Base-by-base conservation (phyloP, 768 basidiomycete genomes). In the Lentinula lateritia region DNA sequence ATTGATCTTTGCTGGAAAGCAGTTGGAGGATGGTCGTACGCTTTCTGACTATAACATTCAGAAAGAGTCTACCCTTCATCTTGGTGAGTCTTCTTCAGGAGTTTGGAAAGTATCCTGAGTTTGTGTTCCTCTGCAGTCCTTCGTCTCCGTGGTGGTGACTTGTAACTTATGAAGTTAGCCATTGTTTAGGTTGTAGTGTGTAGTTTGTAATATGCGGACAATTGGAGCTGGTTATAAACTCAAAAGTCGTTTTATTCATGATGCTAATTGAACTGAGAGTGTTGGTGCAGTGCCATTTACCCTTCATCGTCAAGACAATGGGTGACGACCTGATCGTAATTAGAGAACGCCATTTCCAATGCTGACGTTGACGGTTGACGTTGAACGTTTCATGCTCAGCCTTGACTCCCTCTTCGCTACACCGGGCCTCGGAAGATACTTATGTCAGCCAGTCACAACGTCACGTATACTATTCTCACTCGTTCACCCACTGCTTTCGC, bases 21-120 rank as follows among this genome's bases (percentile, higher is more conserved):
- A 93, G 71, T 76, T 93, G 20, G 91, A 94, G 70, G 92, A 94
- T 62, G 92, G 92, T 5, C 86, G 91, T 52, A 93, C 92, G 0
- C 80, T 92, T 10, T 83, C 85, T 0, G 86, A 87, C 63, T 86
- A 87, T 67, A 86, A 86, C 68, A 86, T 86, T 48, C 85, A 85
- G 76, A 87, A 88, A 70, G 87, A 88, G 75, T 52, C 50, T 32
- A 52, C 50, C 4, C 50, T 52, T 52, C 50, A 88, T 57, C 73
- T 73, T 60, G 77, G 77, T 77, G 67, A 52, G 76, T 68, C 41
- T 20, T 45, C 18, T 59, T 59, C 52, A 41, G 6, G 16, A 50
- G 32, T 38, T 60, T n/a, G n/a, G 20, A 23, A 52, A 41, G 34
- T 20, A 39, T 50, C 9, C 12, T 41, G 16, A 38, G 3, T 15